Base-by-base conservation (phyloP, 83 land plant species). In the Picea abies region DNA sequence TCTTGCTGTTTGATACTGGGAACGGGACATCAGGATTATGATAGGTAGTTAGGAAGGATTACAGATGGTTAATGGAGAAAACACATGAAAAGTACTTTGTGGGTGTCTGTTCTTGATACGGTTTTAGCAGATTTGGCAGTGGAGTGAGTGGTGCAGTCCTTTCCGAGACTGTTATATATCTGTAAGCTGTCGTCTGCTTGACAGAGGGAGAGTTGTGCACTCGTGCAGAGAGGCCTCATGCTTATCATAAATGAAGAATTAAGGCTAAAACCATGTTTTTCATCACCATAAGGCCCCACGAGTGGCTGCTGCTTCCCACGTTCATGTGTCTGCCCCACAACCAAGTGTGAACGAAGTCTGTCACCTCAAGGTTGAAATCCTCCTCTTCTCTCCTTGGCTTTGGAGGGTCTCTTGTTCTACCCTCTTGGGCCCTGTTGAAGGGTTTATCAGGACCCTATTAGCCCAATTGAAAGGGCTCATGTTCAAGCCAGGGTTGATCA, bases 101-200 rank as follows among this genome's bases (percentile, higher is more conserved):
- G 75, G 75, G 75, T 70, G 47, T 70, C 41, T 25, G 11, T 12
- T 39, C 20, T 19, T 69, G 58, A 56, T 56, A 56, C 58, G 58
- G 58, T 56, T 70, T 70, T 70, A 41, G 75, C 72, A 68, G 72
- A 37, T 19, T 4, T 32, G 72, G 72, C 75, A 70, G 75, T 35
- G 29, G 73, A 37, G 75, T 19, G 75, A 70, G 75, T 70, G 75
- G 75, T 37, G 75, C 75, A 70, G 75, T 16, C 47, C 75, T 70
- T 39, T 39, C 47, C 41, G 41, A 19, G 41, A 70, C 75, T 37
- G 75, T 37, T 70, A 70, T 70, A n/a, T 70, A n/a, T 37, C 41
- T 70, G 75, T 70, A 70, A 70, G 47, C 41, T 70, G 41, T 70
- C 41, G 75, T 35, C 75, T 37, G 47, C 37, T 20, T 70, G 75